Conservation (phyloP, 345 rosid species). For the Chamaenerion angustifolium region DNA sequence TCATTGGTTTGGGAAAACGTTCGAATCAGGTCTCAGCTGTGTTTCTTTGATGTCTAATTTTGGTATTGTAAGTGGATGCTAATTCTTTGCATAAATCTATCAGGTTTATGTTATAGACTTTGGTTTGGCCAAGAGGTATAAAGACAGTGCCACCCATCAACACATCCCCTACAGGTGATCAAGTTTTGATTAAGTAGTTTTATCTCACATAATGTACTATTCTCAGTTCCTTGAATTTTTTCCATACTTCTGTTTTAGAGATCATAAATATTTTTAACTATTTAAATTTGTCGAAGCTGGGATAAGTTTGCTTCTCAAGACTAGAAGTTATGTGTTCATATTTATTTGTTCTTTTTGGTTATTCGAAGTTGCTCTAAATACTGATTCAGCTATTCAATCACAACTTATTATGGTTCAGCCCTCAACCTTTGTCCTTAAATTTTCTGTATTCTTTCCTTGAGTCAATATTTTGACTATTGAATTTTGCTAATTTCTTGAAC, state of each 20-base stretch:
- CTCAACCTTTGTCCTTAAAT: neutral
- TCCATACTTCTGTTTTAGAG: no score
- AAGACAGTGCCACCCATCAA: constrained; percentile 62
- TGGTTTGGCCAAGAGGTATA: constrained; percentile 84
- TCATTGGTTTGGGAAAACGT: constrained; percentile 75
- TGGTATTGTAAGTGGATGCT: neutral
- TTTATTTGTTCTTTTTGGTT: no score
- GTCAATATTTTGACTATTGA: neutral
- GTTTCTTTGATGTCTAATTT: neutral
- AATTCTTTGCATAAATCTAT: neutral
- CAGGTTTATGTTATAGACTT: constrained; percentile 86
- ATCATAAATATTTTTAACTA: no score
- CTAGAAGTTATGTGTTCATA: neutral
- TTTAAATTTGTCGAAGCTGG: no score
- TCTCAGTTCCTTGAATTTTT: no score
- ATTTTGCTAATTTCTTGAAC: constrained; percentile 1
- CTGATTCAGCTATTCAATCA: no score
- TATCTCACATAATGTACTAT: no score
- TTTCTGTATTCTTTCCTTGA: neutral
- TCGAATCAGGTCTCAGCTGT: constrained; percentile 49
- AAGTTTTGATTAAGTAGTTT: neutral
- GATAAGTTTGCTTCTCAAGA: no score
- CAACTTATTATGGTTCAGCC: no score
- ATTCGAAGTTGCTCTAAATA: neutral
- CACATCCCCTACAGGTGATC: constrained; percentile 79